A percentile compares a stretch with the other conserved stretches of the same genome.
These are phyloP conservation scores for Geosmithia putterillii DNA, from an alignment of 2,329 filamentous ascomycete species.

Conservation along the genomic window DNA sequence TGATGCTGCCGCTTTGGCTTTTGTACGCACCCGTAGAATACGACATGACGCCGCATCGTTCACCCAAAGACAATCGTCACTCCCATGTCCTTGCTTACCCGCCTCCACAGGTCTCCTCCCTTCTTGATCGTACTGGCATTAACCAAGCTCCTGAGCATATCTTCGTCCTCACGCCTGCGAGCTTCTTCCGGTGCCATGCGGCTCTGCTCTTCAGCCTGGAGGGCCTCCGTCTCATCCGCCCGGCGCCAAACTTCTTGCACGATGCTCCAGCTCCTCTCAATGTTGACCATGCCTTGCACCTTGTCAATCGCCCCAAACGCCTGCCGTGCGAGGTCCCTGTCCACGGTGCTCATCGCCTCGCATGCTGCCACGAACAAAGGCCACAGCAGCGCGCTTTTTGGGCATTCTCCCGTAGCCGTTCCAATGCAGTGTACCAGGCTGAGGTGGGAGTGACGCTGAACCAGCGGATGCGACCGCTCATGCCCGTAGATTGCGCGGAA, in stretches of 20 bases:
- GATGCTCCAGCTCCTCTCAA: conserved; percentile 46
- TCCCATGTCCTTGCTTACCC: conserved; percentile 45
- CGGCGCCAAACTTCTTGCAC: conserved; percentile 49
- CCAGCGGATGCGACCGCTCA: conserved; percentile 30
- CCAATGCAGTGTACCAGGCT: conserved; percentile 40
- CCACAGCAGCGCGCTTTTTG: conserved; percentile 53
- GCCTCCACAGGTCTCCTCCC: conserved; percentile 37
- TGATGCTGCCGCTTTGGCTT: no score
- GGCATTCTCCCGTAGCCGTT: conserved; percentile 41
- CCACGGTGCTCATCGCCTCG: conserved; percentile 36
- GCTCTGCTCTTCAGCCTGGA: conserved; percentile 16
- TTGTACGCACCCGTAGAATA: not conserved
- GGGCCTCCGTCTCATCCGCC: conserved; percentile 23
- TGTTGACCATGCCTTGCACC: conserved; percentile 54
- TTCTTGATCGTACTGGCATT: not conserved
- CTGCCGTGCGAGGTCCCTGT: conserved; percentile 36
- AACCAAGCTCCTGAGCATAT: not conserved
- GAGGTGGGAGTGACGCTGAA: conserved; percentile 39
- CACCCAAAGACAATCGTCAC: conserved; percentile 48
- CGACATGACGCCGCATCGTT: conserved; percentile 5
- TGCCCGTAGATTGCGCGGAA: conserved; percentile 41
- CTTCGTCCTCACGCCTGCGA: not conserved
- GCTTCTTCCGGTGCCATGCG: not conserved
- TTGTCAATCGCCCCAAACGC: conserved; percentile 40
- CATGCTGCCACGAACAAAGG: conserved; percentile 52